Base-by-base conservation (phyloP, 192 early-diverging fungal species). In the Lunasporangiospora selenospora region DNA sequence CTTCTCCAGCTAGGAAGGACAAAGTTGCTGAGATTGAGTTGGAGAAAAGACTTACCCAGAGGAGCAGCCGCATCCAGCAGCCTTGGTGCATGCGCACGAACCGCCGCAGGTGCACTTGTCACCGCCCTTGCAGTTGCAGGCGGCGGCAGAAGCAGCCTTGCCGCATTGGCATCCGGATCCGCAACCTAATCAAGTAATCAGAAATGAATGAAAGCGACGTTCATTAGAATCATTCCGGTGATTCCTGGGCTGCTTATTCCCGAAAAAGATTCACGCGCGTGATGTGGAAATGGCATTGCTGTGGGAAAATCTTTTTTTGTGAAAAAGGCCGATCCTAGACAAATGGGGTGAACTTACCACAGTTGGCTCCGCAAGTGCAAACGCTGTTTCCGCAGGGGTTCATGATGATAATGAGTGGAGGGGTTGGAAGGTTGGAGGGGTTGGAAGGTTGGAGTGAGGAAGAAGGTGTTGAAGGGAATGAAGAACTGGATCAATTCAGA, bases 341-440 rank as follows among this genome's bases (percentile, higher is more conserved):
- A 40, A 2, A 23, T 19, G 27, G 11, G 15, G 4, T 9, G 1
- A 6, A 34, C 57, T 29, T 63, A 73, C 69, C 55, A n/a, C 69
- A 73, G 32, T 13, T 53, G 36, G 39, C 26, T n/a, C 69, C 69
- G 16, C 69, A 73, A 21, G 69, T 63, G 60, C 69, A 73, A 15
- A 16, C 27, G 24, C 48, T 53, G 34, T 73, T 73, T 58, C 69
- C 69, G 1, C 69, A 73, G 23, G 45, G 45, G 26, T 59, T 53
- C 13, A 52, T 56, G 46, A 57, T 63, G 34, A 24, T 62, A 26
- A 18, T 65, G 6, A 26, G 32, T 13, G 30, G 18, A 43, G 12
- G 48, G 18, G 32, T 11, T 24, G 54, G 27, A 18, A 38, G 30
- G 18, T 47, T 34, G n/a, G n/a, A n/a, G n/a, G n/a, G n/a, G n/a